Percentiles rank a stretch among this genome's conserved stretches.
Conservation (phyloP, 1,139 yeast species). For the Geotrichum citri-aurantii region DNA sequence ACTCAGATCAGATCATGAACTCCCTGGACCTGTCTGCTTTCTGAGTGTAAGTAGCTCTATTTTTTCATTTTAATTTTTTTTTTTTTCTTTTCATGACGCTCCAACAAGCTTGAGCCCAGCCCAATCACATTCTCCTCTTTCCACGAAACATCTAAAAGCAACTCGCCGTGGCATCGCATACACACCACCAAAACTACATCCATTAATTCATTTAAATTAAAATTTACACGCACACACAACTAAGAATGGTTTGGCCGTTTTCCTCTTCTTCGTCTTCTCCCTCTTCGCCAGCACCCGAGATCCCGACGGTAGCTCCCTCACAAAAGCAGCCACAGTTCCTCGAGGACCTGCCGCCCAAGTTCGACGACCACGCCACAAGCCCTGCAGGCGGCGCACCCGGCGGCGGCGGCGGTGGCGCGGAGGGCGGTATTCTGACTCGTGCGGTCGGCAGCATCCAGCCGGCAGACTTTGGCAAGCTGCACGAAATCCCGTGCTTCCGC, state of each 20-base stretch:
- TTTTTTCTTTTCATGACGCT: background rate
- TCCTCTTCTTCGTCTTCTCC: conserved; percentile 5
- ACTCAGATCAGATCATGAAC: background rate
- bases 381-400: background rate
- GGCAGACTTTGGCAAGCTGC: conserved; percentile 55
- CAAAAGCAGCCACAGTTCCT: conserved; percentile 18
- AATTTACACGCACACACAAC: no score
- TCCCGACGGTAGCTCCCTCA: background rate
- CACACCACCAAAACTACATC: background rate
- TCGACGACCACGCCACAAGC: conserved; percentile 27
- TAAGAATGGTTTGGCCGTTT: conserved; percentile 19
- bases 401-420: background rate
- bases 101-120: background rate
- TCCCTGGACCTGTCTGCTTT: no score
- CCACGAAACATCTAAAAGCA: no score
- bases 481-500: conserved; percentile 79
- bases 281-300: background rate
- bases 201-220: background rate
- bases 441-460: conserved; percentile 26
- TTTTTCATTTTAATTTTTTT: background rate
- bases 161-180: background rate
- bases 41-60: no score
- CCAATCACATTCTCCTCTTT: no score
- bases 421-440: conserved; percentile 20
- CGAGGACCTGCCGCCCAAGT: conserved; percentile 35